These are phyloP conservation scores for Dovyalis caffra DNA, from an alignment of 345 rosid species.

Conservation along the genomic window DNA sequence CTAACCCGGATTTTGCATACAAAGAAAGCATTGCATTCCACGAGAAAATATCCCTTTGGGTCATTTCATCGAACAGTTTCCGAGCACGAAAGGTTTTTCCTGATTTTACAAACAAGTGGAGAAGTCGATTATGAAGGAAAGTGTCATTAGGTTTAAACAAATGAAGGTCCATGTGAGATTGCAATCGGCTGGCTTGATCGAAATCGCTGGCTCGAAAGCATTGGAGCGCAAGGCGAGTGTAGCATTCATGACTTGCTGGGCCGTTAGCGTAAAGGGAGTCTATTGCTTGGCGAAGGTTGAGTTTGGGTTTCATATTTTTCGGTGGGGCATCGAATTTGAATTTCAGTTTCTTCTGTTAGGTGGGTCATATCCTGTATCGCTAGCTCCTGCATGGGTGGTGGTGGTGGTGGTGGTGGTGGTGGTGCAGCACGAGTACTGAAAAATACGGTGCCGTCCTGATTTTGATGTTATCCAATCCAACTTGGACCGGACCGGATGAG, in stretches of 20 bases:
- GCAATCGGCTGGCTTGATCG: constrained; percentile 44
- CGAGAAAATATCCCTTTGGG: constrained; percentile 43
- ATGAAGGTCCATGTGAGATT: constrained; percentile 52
- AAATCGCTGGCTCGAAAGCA: constrained; percentile 48
- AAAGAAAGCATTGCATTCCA: constrained; percentile 62
- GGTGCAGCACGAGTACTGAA: too few relatives aligned
- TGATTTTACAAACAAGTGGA: constrained; percentile 42
- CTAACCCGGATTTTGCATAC: constrained; percentile 35
- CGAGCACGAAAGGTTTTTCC: constrained; percentile 36
- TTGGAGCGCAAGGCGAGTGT: constrained; percentile 47
- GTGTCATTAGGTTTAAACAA: constrained; percentile 34
- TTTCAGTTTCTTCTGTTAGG: constrained; percentile 23
- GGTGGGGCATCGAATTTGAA: constrained; percentile 2
- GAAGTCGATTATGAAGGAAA: constrained; percentile 54
- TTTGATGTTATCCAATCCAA: too few relatives aligned
- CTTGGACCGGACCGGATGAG: too few relatives aligned
- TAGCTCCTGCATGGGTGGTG: too few relatives aligned
- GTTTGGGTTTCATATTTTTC: constrained; percentile 30
- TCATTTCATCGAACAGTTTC: constrained; percentile 57
- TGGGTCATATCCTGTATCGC: not conserved
- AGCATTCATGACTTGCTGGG: constrained; percentile 36
- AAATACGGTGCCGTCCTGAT: too few relatives aligned
- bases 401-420: too few relatives aligned
- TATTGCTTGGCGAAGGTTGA: constrained; percentile 43
- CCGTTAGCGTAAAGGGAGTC: constrained; percentile 35